Conservation (phyloP, 2,329 filamentous ascomycete species). For the Decorospora gaudefroyi region DNA sequence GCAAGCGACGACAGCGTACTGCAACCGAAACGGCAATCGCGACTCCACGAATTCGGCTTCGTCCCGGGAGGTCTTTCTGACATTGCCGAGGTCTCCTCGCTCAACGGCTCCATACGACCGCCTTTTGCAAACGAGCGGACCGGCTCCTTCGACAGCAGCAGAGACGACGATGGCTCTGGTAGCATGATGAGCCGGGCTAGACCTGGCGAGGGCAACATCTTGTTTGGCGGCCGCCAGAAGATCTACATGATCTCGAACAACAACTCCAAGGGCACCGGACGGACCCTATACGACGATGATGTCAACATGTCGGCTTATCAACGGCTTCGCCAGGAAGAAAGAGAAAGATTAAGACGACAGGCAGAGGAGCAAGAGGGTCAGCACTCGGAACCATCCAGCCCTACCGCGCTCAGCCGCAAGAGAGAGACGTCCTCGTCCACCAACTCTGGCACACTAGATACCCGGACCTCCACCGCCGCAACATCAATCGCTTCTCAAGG, state of each 20-base stretch:
- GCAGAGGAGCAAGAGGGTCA: conserved; percentile 46
- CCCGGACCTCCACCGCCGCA: conserved; percentile 79
- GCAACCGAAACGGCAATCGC: conserved; percentile 78
- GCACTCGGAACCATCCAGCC: conserved; percentile 54
- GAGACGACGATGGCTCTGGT: conserved; percentile 69
- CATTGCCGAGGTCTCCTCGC: conserved; percentile 88
- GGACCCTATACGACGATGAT: conserved; percentile 83
- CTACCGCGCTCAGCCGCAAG: conserved; percentile 68
- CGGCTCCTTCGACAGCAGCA: conserved; percentile 66
- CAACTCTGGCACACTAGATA: conserved; percentile 68
- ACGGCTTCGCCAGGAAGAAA: conserved; percentile 64
- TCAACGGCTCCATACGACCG: conserved; percentile 58
- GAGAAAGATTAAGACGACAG: conserved; percentile 49
- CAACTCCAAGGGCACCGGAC: conserved; percentile 55
- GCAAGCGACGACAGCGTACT: conserved; percentile 94
- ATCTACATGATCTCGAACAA: conserved; percentile 77
- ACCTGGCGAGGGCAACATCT: conserved; percentile 83
- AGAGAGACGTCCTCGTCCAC: conserved; percentile 85
- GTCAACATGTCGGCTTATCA: conserved; percentile 83
- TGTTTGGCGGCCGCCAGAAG: conserved; percentile 96
- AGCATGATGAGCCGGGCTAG: conserved; percentile 85
- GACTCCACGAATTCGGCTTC: conserved; percentile 73
- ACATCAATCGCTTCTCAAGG: conserved; percentile 83
- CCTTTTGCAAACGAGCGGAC: conserved; percentile 65
- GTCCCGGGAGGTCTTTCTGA: conserved; percentile 67